These are phyloP conservation scores for Globisporangium alternatum DNA, from an alignment of 352 stramenopile genomes.

Conservation along the genomic window DNA sequence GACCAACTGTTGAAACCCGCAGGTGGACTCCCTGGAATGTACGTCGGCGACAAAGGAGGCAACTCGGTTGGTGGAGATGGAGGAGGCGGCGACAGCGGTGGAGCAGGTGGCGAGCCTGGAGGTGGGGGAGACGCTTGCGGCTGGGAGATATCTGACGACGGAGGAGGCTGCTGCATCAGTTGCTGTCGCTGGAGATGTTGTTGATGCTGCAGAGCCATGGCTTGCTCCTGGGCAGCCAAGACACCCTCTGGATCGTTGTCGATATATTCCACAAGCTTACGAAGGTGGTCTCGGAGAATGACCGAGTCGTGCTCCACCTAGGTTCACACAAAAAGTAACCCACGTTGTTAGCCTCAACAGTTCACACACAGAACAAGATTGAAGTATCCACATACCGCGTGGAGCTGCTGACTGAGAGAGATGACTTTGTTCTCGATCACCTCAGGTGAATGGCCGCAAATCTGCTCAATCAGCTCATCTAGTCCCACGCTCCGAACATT, in stretches of 20 bases:
- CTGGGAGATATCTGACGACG: neutral
- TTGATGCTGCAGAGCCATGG: conserved; percentile 18
- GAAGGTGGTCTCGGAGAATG: conserved; percentile 58
- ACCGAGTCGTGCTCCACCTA: conserved; percentile 79
- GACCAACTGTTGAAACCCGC: conserved; percentile 13
- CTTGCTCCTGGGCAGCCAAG: conserved; percentile 39
- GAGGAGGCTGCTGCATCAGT: conserved; percentile 13
- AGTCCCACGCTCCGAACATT: conserved; percentile 78
- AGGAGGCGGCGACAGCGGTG: conserved; percentile 19
- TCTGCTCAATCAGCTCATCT: conserved; percentile 84
- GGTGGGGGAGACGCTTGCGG: conserved; percentile 8
- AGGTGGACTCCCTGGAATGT: conserved; percentile 7
- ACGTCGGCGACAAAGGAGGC: conserved; percentile 15
- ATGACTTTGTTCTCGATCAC: conserved; percentile 63
- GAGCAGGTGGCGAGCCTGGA: conserved; percentile 4
- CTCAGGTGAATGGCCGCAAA: conserved; percentile 72
- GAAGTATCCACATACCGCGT: conserved; percentile 31
- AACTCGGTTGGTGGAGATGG: conserved; percentile 23
- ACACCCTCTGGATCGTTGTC: conserved; percentile 50
- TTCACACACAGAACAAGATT: neutral
- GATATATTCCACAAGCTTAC: conserved; percentile 71
- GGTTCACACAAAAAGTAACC: neutral
- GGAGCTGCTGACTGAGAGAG: conserved; percentile 47
- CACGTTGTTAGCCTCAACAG: neutral
- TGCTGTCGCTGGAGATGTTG: conserved; percentile 15